Conservation (phyloP, 176 grass and related monocot genomes). For the Carex scoparia region DNA sequence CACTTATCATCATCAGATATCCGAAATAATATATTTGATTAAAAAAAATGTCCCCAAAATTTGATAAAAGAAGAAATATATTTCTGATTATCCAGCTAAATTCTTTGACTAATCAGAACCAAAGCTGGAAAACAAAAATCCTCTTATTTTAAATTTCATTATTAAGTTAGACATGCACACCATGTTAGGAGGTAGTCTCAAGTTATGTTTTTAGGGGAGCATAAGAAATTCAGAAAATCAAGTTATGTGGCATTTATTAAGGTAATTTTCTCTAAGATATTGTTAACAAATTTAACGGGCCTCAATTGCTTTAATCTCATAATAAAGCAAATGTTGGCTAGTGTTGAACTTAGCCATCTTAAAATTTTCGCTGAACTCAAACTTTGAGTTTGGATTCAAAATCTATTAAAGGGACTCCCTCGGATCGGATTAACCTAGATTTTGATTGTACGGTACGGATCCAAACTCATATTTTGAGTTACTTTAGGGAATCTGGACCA, state of each 20-base stretch:
- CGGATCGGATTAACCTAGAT: too few species aligned
- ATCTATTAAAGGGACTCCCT: too few species aligned
- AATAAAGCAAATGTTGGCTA: background rate
- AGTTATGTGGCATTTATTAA: background rate
- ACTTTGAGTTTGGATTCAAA: too few species aligned
- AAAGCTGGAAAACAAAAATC: background rate
- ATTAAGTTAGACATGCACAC: slow-evolving; percentile 18
- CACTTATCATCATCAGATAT: background rate
- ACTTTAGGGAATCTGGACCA: too few species aligned
- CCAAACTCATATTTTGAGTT: too few species aligned
- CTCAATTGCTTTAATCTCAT: background rate
- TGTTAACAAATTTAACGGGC: background rate
- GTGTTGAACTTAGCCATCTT: too few species aligned
- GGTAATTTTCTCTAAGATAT: background rate
- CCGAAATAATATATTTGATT: background rate
- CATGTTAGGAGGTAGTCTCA: background rate
- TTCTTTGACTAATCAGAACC: slow-evolving; percentile 20
- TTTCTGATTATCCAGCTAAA: slow-evolving; percentile 14
- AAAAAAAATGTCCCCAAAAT: background rate
- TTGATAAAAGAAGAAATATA: background rate
- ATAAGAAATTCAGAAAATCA: background rate
- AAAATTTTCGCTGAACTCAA: too few species aligned
- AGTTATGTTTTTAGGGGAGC: background rate
- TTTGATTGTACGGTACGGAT: too few species aligned
- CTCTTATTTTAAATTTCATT: slow-evolving; percentile 16